These are phyloP conservation scores for Collybiopsis luxurians DNA, from an alignment of 768 basidiomycete species.

Conservation along the genomic window DNA sequence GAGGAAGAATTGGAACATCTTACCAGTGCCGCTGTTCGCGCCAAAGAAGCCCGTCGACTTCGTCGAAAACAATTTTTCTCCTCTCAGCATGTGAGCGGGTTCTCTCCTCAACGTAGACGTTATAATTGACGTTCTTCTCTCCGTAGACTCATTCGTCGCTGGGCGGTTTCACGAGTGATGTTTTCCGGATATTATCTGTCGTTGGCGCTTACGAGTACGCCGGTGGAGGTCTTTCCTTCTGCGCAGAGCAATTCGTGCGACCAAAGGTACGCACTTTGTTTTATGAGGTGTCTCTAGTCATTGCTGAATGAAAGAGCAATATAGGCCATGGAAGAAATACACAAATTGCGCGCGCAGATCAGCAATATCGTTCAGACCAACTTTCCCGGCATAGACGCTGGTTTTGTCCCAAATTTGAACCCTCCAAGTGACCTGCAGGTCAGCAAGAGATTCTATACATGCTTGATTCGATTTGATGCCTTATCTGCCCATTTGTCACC, in stretches of 20 bases:
- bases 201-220: conserved; percentile 96
- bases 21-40: conserved; percentile 42
- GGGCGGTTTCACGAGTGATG: conserved; percentile 79
- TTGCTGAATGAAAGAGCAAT: not conserved
- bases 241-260: conserved; percentile 85
- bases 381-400: conserved; percentile 61
- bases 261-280: conserved; percentile 58
- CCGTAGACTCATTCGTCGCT: conserved; percentile 74
- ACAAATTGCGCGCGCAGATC: conserved; percentile 89
- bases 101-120: not conserved
- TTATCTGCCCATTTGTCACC: conserved; percentile 4
- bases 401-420: conserved; percentile 59
- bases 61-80: conserved; percentile 80
- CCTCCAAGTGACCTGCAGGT: conserved; percentile 85
- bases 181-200: conserved; percentile 88
- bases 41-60: conserved; percentile 55
- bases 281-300: not conserved
- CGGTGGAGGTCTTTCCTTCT: conserved; percentile 78
- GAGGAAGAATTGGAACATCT: conserved; percentile 39
- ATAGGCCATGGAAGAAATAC: conserved; percentile 98
- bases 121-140: conserved; percentile 3
- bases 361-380: conserved; percentile 79
- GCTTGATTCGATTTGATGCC: not conserved
- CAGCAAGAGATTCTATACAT: conserved; percentile 9
- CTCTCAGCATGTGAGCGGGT: conserved; percentile 63